A percentile compares a stretch with the other conserved stretches of the same genome.
Conservation (phyloP, 2,329 filamentous ascomycete genomes). For the Plenodomus tracheiphilus region DNA sequence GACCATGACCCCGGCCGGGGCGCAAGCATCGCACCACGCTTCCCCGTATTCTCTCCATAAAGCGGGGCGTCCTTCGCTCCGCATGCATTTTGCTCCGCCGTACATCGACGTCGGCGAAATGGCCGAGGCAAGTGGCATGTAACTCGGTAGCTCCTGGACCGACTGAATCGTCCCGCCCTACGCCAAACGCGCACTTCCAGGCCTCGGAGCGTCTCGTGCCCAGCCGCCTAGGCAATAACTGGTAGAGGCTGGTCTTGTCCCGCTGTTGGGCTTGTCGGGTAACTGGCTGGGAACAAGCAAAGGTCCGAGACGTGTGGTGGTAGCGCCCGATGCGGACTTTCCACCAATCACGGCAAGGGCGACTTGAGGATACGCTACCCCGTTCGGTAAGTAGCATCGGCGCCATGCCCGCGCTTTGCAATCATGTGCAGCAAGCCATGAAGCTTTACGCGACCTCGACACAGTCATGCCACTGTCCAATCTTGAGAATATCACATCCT, state of each 20-base stretch:
- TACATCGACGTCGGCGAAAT: constrained; percentile 6
- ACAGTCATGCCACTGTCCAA: constrained; percentile 5
- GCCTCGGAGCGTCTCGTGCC: background rate
- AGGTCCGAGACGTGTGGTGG: background rate
- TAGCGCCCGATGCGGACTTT: constrained; percentile 1
- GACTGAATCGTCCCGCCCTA: constrained; percentile 5
- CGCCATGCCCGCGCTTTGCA: constrained; percentile 3
- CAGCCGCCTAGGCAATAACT: background rate
- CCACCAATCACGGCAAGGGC: constrained; percentile 6
- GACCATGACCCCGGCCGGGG: constrained; percentile 5
- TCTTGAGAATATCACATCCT: background rate
- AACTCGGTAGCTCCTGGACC: constrained; percentile 16
- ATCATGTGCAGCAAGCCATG: constrained; percentile 9
- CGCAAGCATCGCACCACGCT: constrained; percentile 11
- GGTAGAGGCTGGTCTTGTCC: background rate
- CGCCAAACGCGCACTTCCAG: background rate
- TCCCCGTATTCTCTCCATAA: constrained; percentile 23
- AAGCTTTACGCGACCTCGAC: constrained; percentile 13
- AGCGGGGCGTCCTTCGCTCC: constrained; percentile 18
- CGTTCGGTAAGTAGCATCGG: constrained; percentile 8
- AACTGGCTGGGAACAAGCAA: background rate
- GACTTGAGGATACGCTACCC: constrained; percentile 2
- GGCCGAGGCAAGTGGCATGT: constrained; percentile 11
- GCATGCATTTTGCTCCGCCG: constrained; percentile 16
- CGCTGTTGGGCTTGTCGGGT: background rate